Evolutionary conservation across 1,139 yeast genomes (phyloP), one percentile per base, ranked within the genome.

Genomic region (Geotrichum restrictum): DNA sequence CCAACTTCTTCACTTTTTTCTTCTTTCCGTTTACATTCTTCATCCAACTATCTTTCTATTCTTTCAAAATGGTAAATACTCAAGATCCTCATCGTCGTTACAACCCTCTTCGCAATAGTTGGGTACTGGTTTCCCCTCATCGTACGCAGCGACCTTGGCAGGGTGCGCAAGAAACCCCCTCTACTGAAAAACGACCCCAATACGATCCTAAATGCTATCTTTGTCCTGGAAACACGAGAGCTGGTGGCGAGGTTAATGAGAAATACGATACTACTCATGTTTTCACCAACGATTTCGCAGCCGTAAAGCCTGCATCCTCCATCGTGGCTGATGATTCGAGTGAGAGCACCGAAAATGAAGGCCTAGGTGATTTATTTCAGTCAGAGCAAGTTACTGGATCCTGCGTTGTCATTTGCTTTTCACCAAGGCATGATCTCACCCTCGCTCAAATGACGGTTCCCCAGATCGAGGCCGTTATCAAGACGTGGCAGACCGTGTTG

Each of bases 81-180:
- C 33, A 31, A 5, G 56, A 53, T 31, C 57, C 88, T 2, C 93
- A 84, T 62, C 78, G 88, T 57, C 76, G 93, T 45, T 80, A 71
- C 67, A 85, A 85, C 61, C 88, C 88, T 5, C 74, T 84, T 57
- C 76, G 83, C 22, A 78, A 80, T 52, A 68, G 76, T 22, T 83
- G 83, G 79, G 80, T 85, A 31, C 72, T 85, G 51, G 85, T 86
- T 53, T 83, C 89, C 7, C 93, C 93, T 4, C 93, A 85, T 64
- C 73, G 93, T 56, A 81, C 89, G 34, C 83, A 83, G 66, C 76
- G 93, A 60, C 91, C 89, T 21, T 85, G 91, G 93, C 86, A 82
- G 66, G 91, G 91, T 46, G 87, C 83, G 59, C 75, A 81, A 59
- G 91, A 85, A 64, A 75, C 73, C 45, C 69, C 76, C 24, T 67